Evolutionary conservation across 2,329 filamentous ascomycete genomes (phyloP).

Genomic region (Aureobasidium vineae): DNA sequence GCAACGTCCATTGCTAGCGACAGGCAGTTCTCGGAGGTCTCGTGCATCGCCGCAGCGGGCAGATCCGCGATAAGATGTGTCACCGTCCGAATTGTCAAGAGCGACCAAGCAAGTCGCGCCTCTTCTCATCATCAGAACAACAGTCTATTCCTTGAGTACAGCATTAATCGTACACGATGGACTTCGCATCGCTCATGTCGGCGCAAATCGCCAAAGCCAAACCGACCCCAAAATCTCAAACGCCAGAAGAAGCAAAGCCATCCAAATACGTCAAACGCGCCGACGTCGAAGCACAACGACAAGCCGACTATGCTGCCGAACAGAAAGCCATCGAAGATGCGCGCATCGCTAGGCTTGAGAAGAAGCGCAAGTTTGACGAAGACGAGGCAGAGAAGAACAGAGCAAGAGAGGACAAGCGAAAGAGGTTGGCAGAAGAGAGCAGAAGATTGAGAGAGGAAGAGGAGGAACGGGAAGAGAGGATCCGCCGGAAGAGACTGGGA

Average conservation of each 20-base stretch:
- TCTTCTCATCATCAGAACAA: neutral
- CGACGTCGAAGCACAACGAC: slow-evolving; percentile 79
- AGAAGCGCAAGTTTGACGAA: slow-evolving; percentile 88
- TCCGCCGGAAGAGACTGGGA: slow-evolving; percentile 71
- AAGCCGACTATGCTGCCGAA: slow-evolving; percentile 76
- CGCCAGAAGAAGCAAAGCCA: slow-evolving; percentile 39
- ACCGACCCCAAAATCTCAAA: slow-evolving; percentile 43
- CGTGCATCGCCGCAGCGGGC: neutral
- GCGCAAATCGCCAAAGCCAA: slow-evolving; percentile 86
- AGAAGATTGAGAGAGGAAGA: slow-evolving; percentile 66
- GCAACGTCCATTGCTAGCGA: too few species aligned
- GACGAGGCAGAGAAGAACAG: slow-evolving; percentile 70
- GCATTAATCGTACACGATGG: slow-evolving; percentile 61
- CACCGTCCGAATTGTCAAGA: neutral
- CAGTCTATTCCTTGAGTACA: neutral
- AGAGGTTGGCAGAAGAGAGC: slow-evolving; percentile 77
- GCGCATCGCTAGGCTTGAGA: slow-evolving; percentile 65
- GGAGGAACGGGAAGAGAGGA: slow-evolving; percentile 70
- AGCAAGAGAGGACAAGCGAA: slow-evolving; percentile 76
- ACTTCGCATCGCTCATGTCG: slow-evolving; percentile 92
- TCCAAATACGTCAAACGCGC: slow-evolving; percentile 84
- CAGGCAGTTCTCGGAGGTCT: neutral
- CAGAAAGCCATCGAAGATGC: slow-evolving; percentile 72
- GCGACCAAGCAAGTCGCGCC: neutral
- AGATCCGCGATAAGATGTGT: slow-evolving; percentile 23